These are phyloP conservation scores for Botrytis pseudocinerea DNA, from an alignment of 2,329 filamentous ascomycete species.

Conservation along the genomic window DNA sequence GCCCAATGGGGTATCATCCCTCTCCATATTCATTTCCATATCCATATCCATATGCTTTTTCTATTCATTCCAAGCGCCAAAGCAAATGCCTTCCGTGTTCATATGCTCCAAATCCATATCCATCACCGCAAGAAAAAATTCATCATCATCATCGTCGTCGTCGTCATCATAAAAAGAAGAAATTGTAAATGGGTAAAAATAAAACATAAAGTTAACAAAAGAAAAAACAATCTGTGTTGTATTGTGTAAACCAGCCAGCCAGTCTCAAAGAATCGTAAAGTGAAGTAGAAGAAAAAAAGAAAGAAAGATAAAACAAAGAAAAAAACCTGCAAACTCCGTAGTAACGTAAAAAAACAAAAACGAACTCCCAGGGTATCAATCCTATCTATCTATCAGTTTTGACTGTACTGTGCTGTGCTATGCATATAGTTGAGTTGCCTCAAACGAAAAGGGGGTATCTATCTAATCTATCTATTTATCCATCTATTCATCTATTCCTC, in stretches of 20 bases:
- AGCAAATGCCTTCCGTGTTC: not conserved
- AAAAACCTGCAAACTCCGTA: not conserved
- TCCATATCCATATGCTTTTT: not conserved
- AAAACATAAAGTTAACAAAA: not conserved
- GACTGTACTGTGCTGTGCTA: not conserved
- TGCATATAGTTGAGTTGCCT: constrained; percentile 9
- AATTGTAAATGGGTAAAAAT: not conserved
- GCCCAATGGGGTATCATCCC: constrained; percentile 9
- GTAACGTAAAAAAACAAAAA: not conserved
- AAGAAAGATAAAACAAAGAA: not conserved
- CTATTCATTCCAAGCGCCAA: not conserved
- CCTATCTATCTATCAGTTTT: not conserved
- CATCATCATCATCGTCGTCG: not conserved
- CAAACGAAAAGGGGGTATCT: not conserved
- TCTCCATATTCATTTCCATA: not conserved
- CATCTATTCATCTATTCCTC: not conserved
- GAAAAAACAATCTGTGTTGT: constrained; percentile 1
- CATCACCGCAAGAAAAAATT: not conserved
- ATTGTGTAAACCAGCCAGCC: not conserved
- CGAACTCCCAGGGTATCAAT: constrained; percentile 8
- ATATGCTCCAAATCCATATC: not conserved
- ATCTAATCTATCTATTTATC: constrained; percentile 4
- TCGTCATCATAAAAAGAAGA: not conserved
- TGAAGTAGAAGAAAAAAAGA: not conserved
- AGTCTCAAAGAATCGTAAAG: not conserved